Percentiles rank a stretch among this genome's conserved stretches.
These are phyloP conservation scores for Phytophthora fragariae DNA, from an alignment of 352 stramenopile species.

Conservation along the genomic window DNA sequence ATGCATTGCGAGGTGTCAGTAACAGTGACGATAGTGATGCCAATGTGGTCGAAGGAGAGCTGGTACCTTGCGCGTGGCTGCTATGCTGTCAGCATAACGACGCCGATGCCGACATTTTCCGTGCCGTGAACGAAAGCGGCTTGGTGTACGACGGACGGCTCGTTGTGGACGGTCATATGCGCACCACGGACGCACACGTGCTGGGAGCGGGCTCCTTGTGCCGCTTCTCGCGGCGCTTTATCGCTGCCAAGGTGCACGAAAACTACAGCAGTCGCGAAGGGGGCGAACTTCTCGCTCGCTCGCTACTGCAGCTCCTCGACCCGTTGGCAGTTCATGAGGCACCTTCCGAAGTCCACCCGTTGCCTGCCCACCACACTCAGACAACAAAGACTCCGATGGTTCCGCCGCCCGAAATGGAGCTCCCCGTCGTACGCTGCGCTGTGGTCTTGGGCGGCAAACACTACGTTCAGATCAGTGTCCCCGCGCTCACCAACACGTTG, in stretches of 20 bases:
- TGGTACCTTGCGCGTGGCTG: constrained; percentile 72
- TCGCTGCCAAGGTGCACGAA: constrained; percentile 78
- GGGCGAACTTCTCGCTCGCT: constrained; percentile 69
- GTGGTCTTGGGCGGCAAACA: constrained; percentile 58
- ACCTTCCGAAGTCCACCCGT: constrained; percentile 13
- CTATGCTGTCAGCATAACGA: constrained; percentile 89
- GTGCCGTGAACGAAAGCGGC: constrained; percentile 90
- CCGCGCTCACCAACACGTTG: constrained; percentile 71
- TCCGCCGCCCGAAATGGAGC: constrained; percentile 71
- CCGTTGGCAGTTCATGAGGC: constrained; percentile 36
- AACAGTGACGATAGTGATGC: constrained; percentile 6
- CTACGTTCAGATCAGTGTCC: constrained; percentile 81
- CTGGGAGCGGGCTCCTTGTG: constrained; percentile 74
- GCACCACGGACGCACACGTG: constrained; percentile 86
- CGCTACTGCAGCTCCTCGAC: constrained; percentile 77
- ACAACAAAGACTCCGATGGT: constrained; percentile 38
- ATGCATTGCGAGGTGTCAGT: constrained; percentile 5
- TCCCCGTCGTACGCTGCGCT: constrained; percentile 63
- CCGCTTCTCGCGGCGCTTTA: constrained; percentile 86
- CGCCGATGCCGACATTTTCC: constrained; percentile 89
- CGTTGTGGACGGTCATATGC: constrained; percentile 88
- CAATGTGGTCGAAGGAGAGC: constrained; percentile 9
- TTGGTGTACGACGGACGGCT: constrained; percentile 93
- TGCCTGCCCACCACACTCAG: constrained; percentile 25
- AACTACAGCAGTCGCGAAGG: constrained; percentile 83